Conservation (phyloP, 2,329 filamentous ascomycete genomes). For the Tolypocladium paradoxum region DNA sequence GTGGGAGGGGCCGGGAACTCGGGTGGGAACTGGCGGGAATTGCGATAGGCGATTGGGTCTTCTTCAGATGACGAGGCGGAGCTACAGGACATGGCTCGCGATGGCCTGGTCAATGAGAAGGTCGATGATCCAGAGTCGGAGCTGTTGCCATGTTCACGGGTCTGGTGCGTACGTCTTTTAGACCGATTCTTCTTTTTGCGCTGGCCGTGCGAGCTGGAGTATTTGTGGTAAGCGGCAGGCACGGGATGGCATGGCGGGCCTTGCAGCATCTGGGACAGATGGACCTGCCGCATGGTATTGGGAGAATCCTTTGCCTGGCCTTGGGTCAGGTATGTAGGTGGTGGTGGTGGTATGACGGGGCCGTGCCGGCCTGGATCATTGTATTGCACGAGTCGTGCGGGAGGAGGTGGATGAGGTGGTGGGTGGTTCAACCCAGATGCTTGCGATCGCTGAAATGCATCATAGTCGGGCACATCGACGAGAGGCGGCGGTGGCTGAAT, state of each 20-base stretch:
- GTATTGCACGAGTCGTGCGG: not conserved
- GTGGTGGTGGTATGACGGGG: not conserved
- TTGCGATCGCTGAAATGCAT: not conserved
- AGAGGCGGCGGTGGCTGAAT: not conserved
- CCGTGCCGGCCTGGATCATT: not conserved
- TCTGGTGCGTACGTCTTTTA: not conserved
- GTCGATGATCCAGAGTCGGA: conserved; percentile 11
- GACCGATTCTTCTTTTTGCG: not conserved
- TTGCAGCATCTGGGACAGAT: not conserved
- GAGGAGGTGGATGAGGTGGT: not conserved
- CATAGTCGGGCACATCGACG: not conserved
- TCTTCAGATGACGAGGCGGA: conserved; percentile 15
- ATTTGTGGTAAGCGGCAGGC: not conserved
- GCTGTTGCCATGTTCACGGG: not conserved
- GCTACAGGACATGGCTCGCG: conserved; percentile 9
- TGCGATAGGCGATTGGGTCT: conserved; percentile 17
- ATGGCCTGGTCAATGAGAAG: conserved; percentile 12
- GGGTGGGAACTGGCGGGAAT: conserved; percentile 21
- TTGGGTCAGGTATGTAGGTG: too few relatives aligned
- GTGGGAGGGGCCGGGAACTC: conserved; percentile 16
- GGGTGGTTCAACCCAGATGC: too few relatives aligned
- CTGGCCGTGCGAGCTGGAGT: not conserved
- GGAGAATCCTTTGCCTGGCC: not conserved
- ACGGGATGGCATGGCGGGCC: not conserved
- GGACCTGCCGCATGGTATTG: not conserved